Conservation (phyloP, 2,329 filamentous ascomycete genomes). For the Leptoxyphium fumago region DNA sequence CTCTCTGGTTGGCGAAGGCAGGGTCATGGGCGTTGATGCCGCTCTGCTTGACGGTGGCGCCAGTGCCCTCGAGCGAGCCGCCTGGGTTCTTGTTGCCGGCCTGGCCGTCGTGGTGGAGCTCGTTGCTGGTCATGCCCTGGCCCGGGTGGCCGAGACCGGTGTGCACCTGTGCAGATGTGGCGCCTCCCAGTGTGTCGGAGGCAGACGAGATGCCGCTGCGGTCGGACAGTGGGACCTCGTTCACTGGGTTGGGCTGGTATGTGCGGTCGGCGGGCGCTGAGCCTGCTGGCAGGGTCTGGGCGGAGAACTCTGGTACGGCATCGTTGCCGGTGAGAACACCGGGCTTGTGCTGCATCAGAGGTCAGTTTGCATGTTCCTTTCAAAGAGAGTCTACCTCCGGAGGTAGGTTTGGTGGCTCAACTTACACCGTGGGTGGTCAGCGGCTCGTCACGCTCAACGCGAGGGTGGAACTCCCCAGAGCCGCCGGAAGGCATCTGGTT, state of each 20-base stretch:
- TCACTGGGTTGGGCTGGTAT: slow-evolving; percentile 29
- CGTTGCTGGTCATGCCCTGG: slow-evolving; percentile 32
- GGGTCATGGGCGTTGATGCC: slow-evolving; percentile 20
- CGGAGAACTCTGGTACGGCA: slow-evolving; percentile 46
- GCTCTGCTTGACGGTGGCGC: slow-evolving; percentile 11
- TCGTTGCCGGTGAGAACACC: slow-evolving; percentile 48
- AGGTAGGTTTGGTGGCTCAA: slow-evolving; percentile 7
- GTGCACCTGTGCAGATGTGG: slow-evolving; percentile 40
- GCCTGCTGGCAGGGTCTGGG: slow-evolving; percentile 45
- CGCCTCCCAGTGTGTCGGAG: slow-evolving; percentile 33
- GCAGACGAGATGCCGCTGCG: slow-evolving; percentile 27
- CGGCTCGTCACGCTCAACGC: slow-evolving; percentile 37
- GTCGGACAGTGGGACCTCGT: slow-evolving; percentile 24
- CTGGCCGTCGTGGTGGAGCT: slow-evolving; percentile 33
- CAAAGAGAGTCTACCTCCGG: too few species aligned
- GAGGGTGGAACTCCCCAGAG: slow-evolving; percentile 41
- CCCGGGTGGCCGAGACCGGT: slow-evolving; percentile 38
- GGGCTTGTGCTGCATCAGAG: slow-evolving; percentile 41
- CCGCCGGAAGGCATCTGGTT: slow-evolving; percentile 25
- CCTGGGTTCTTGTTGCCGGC: slow-evolving; percentile 27
- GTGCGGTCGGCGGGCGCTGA: slow-evolving; percentile 40
- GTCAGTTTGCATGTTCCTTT: background rate
- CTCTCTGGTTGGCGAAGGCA: slow-evolving; percentile 22
- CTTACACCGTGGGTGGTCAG: slow-evolving; percentile 41
- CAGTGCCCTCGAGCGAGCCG: slow-evolving; percentile 30